Evolutionary conservation across 1,139 yeast genomes (phyloP).

Genomic region (Eremothecium sinecaudum): DNA sequence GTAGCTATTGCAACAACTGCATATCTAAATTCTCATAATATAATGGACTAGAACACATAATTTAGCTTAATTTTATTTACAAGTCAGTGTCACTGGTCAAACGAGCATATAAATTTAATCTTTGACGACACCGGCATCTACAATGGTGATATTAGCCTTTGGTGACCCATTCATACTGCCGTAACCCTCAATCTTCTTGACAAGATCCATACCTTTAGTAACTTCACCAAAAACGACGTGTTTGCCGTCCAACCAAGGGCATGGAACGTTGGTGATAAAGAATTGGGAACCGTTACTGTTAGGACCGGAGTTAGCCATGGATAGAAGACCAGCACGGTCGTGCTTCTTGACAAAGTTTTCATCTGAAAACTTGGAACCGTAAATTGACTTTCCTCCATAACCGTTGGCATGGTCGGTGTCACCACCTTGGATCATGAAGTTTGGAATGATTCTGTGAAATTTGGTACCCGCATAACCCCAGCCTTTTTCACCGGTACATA

Average conservation of each 20-base stretch:
- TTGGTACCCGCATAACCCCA: conserved; percentile 84
- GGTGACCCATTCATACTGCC: conserved; percentile 86
- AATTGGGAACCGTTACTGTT: conserved; percentile 99
- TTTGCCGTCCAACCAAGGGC: conserved; percentile 97
- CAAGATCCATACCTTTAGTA: conserved; percentile 78
- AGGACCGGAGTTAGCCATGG: conserved; percentile 99
- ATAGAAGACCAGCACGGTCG: conserved; percentile 86
- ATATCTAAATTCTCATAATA: no score
- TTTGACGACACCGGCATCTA: conserved; percentile 69
- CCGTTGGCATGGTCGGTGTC: conserved; percentile 93
- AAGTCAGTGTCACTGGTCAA: no score
- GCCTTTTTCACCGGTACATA: conserved; percentile 96
- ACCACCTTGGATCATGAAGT: conserved; percentile 99
- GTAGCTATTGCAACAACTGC: no score
- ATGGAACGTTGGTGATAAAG: conserved; percentile 92
- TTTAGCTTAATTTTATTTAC: no score
- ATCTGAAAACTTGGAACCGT: conserved; percentile 91
- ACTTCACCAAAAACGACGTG: conserved; percentile 99
- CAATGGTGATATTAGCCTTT: conserved; percentile 66
- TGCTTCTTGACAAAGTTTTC: conserved; percentile 86
- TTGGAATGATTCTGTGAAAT: conserved; percentile 98
- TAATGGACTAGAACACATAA: no score
- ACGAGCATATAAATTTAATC: not conserved
- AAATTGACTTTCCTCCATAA: conserved; percentile 98
- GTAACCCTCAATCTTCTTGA: conserved; percentile 78